Conservation (phyloP, 108 stramenopile species). For the Nannochloropsis gaditana region DNA sequence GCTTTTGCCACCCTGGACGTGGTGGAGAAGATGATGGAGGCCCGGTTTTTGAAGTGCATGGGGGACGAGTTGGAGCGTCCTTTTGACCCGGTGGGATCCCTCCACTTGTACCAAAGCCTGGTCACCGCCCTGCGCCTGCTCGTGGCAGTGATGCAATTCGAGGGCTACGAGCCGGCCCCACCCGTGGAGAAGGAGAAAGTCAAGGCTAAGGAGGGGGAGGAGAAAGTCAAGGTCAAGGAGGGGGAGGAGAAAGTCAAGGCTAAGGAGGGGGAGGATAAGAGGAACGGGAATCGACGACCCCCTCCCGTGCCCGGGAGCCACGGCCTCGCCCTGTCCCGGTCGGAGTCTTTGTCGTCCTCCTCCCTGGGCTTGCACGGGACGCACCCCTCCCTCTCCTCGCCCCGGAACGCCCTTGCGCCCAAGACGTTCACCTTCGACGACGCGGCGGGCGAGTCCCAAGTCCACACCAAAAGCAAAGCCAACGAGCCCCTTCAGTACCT, state of each 20-base stretch:
- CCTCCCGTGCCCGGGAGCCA: neutral
- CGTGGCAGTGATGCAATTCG: neutral
- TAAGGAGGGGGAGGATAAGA: neutral
- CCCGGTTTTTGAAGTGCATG: neutral
- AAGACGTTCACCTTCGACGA: neutral
- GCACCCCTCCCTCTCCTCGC: neutral
- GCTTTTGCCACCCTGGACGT: neutral
- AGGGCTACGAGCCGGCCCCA: neutral
- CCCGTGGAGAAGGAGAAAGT: too few relatives aligned
- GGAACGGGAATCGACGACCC: neutral
- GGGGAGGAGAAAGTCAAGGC: neutral
- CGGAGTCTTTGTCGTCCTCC: neutral
- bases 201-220: neutral
- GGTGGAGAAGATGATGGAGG: conserved; percentile 18
- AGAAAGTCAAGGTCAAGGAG: neutral
- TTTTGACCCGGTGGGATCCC: neutral
- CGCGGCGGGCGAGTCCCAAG: neutral
- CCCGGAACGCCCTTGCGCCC: neutral
- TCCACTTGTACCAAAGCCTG: neutral
- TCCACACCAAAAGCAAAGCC: neutral
- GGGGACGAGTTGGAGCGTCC: neutral
- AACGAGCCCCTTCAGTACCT: neutral
- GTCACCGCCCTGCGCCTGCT: neutral
- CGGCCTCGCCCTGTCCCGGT: neutral
- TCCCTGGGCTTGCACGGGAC: neutral